Evolutionary conservation across 106 monocot genomes (phyloP), one percentile per base, ranked within the genome.

Genomic region (Cymbidium sinense): DNA sequence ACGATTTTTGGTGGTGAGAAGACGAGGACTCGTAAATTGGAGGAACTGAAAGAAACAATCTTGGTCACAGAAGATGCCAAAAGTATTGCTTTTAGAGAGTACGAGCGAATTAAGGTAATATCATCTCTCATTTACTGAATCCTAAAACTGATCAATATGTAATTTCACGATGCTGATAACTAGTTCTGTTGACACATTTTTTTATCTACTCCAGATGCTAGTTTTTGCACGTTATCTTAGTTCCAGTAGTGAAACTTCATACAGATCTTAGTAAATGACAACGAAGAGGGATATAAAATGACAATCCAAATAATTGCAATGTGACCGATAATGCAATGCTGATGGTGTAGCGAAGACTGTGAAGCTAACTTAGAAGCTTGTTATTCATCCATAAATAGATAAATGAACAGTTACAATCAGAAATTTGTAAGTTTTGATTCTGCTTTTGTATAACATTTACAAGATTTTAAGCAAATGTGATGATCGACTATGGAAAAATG

Each of bases 31-130:
- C 86, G 78, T 25, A 93, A 90, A 78, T 55, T 90, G 70, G 91
- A 93, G 62, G 96, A 91, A 21, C 33, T 93, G 84, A 91, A 90
- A 85, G 91, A 91, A 79, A 82, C 82, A 72, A 91, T 96, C 64
- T 91, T 77, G 75, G 52, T 70, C 29, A 96, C 91, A 12, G 91
- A 93, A 85, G 93, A 93, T 85, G 89, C 91, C 34, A 96, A 96
- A 85, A 76, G 33, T 80, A 80, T 81, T 65, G 96, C 93, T 21
- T 51, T 87, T 75, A 85, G 77, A 86, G 91, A 91, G 70, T 96
- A 96, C 81, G 93, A 96, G 72, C 84, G 84, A 11, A 94, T 96
- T 62, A 96, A 93, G 96, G 96, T 96, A 86, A 61, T 41, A 2
- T 21, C 41, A 55, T 50, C 21, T 47, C 47, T 29, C 25, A 35